Evolutionary conservation across 805 yeast genomes (phyloP).

Genomic region (Starmerella lactis-condensi): DNA sequence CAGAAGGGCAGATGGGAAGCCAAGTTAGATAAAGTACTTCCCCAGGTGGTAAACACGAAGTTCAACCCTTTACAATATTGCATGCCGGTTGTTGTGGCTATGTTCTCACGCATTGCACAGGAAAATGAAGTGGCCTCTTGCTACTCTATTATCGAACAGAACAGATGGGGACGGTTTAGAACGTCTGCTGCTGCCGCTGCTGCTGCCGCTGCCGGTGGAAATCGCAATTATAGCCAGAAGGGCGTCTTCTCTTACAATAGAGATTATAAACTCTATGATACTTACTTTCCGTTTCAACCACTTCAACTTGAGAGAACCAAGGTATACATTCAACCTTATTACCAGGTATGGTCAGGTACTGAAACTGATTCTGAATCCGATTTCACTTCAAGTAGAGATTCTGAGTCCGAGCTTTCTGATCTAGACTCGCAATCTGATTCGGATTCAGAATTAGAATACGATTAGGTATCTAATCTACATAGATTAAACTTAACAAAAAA

Average conservation of each 20-base stretch:
- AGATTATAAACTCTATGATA: conserved; percentile 74
- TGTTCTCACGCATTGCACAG: conserved; percentile 85
- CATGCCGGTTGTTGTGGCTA: conserved; percentile 79
- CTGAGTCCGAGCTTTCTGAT: too few relatives aligned
- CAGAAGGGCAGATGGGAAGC: conserved; percentile 16
- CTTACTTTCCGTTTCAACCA: conserved; percentile 96
- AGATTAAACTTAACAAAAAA: too few relatives aligned
- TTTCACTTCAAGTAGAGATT: conserved; percentile 7
- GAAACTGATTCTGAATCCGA: conserved; percentile 23
- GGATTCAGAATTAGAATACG: too few relatives aligned
- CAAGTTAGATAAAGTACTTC: conserved; percentile 68
- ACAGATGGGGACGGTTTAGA: conserved; percentile 49
- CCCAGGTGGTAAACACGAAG: conserved; percentile 62
- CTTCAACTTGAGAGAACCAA: conserved; percentile 58
- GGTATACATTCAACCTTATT: conserved; percentile 34
- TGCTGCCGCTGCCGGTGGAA: too few relatives aligned
- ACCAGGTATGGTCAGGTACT: conserved; percentile 71
- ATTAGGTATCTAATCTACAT: too few relatives aligned
- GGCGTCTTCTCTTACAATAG: conserved; percentile 41
- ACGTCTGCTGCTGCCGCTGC: conserved; percentile 17
- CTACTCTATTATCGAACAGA: conserved; percentile 79
- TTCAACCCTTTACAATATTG: conserved; percentile 89
- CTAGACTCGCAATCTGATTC: too few relatives aligned
- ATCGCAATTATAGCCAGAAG: conserved; percentile 2
- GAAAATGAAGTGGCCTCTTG: conserved; percentile 81